Base-by-base conservation (phyloP, 1,139 yeast genomes). In the Geotrichum siamense region DNA sequence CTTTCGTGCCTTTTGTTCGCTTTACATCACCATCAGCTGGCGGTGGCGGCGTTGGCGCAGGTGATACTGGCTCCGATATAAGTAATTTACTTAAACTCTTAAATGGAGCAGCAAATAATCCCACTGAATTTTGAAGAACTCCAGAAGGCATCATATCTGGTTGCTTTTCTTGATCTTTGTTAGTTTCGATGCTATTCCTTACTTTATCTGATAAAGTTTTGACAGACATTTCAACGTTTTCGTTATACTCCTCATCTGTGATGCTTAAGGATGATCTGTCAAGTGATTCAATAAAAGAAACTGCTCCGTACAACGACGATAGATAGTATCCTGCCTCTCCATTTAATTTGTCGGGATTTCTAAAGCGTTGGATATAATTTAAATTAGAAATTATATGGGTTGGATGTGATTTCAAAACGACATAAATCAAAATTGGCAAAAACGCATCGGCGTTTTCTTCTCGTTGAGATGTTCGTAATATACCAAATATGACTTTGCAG, bases 371-470 rank as follows among this genome's bases (percentile, higher is more conserved):
- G 53, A 91, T 86, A 60, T 86, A 93, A 51, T 75, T 78, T 51
- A 89, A 65, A 58, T 91, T 89, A 16, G 96, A 85, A 15, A 78
- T 73, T 26, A 93, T 64, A 54, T 78, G 67, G 28, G 68, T 68
- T 0, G 82, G 74, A 40, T 72, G 72, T 1, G 94, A 79, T 54
- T 79, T 80, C 38, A 91, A 64, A 2, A 89, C 75, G 5, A 91
- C 82, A 53, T 80, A 79, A 29, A 93, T 87, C 41, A 93, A 67
- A 38, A 91, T 64, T 0, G 99, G 98, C 22, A 93, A 73, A 61
- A 93, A 93, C 23, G 85, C 76, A 63, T 93, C 99, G 0, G 99
- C 99, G 53, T 89, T 89, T 55, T 85, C 94, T 45, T 79, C 82
- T 30, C 74, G 64, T 37, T 71, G 65, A 32, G 76, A 74, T 46